Conservation (phyloP, 306 rosid genomes). For the Ormosia semicastrata region DNA sequence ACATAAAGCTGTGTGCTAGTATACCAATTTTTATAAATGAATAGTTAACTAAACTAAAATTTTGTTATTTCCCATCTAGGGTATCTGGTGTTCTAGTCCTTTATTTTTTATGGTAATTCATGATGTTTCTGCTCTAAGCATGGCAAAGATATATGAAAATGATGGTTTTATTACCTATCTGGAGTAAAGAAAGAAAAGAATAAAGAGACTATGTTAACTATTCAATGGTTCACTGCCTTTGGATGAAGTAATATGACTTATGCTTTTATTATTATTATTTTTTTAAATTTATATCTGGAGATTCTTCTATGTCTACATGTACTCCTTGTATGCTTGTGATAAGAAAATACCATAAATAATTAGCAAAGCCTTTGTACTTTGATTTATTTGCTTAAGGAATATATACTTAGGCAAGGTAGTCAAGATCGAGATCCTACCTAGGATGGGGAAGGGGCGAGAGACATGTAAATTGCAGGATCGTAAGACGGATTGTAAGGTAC, state of each 20-base stretch:
- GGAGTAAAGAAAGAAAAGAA: background rate
- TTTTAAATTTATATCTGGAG: background rate
- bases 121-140: conserved; percentile 13
- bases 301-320: background rate
- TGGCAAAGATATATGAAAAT: background rate
- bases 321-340: conserved; percentile 1
- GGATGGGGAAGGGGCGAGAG: background rate
- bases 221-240: background rate
- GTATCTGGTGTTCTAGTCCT: background rate
- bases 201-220: background rate
- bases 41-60: background rate
- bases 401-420: background rate
- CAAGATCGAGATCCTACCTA: background rate
- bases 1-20: background rate
- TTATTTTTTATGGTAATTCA: background rate
- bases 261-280: background rate
- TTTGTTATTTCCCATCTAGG: background rate
- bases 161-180: background rate
- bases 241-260: conserved; percentile 6
- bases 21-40: conserved; percentile 4
- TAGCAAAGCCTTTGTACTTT: background rate
- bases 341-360: background rate
- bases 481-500: too few relatives aligned
- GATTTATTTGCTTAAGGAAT: conserved; percentile 3
- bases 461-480: too few relatives aligned